Evolutionary conservation across 2,329 filamentous ascomycete genomes (phyloP), one percentile per base, ranked within the genome.

Genomic region (Calonectria pseudoreteaudii): DNA sequence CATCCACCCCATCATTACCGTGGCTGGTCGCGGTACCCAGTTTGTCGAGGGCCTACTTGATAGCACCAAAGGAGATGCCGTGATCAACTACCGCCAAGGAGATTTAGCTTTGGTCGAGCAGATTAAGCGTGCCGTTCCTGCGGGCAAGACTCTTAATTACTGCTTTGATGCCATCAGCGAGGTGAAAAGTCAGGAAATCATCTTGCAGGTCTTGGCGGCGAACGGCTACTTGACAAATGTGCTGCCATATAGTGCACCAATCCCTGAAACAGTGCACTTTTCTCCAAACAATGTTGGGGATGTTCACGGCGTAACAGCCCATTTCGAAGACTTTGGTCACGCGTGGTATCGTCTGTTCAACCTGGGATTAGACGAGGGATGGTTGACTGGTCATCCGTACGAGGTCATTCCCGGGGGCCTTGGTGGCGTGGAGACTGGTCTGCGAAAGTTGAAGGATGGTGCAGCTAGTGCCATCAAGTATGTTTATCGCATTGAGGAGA

Each of bases 321-420:
- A 20, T n/a, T 41, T 30, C 20, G 31, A 53, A 9, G 65, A 67
- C 18, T 56, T 67, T 44, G 65, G 31, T 2, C 34, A 44, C 23
- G 47, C 49, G 6, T 67, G 47, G 47, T 67, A 67, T 36, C 49
- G 23, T 4, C 7, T 41, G 4, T 53, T 67, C 11, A 44, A 11
- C 49, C 6, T 56, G 34, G 31, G 47, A 2, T 23, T 67, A 7
- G n/a, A 41, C 23, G 65, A 67, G 38, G 65, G 49, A 20, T 53
- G 49, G 65, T n/a, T 67, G 14, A 41, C n/a, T 18, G 20, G n/a
- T 16, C 65, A 56, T n/a, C 65, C 65, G 3, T 36, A 41, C 11
- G 65, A 67, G 34, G 65, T 67, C 30, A 28, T 67, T 44, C 65
- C 65, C 8, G 49, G 65, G 0, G 65, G 65, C 11, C 34, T 67